These are phyloP conservation scores for Fraxinus dipetala DNA, from an alignment of 305 asterid species.

Conservation along the genomic window DNA sequence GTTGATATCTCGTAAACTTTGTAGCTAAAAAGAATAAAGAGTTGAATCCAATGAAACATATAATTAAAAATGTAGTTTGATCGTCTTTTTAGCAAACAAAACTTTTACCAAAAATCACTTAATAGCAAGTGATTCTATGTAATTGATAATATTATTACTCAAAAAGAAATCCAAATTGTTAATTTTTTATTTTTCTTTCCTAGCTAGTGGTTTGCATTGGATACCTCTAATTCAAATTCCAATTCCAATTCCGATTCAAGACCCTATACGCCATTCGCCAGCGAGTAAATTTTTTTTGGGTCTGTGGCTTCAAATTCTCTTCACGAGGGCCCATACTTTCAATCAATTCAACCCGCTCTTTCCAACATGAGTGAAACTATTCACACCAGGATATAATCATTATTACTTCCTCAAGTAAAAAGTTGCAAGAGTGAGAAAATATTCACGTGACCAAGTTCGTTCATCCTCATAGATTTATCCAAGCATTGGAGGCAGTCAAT, in stretches of 20 bases:
- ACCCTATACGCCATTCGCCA: not conserved
- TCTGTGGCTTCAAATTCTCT: not conserved
- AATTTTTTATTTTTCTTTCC: not conserved
- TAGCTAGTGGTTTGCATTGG: not conserved
- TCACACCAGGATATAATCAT: not conserved
- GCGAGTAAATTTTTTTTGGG: not conserved
- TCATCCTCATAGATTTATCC: not conserved
- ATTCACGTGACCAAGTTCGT: not conserved
- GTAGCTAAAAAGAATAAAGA: not conserved
- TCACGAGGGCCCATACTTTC: not conserved
- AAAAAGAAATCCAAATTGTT: not conserved
- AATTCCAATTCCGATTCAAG: not conserved
- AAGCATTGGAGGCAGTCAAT: not conserved
- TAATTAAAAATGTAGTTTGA: not conserved
- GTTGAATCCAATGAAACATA: not conserved
- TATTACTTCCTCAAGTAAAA: not conserved
- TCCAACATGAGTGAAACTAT: not conserved
- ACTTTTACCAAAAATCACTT: not conserved
- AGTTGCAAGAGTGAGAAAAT: not conserved
- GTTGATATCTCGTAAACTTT: not conserved
- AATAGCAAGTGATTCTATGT: not conserved
- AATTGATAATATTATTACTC: not conserved
- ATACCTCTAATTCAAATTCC: not conserved
- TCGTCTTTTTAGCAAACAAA: not conserved
- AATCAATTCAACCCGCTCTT: not conserved